Base-by-base conservation (phyloP, 192 early-diverging fungal species). In the Gigaspora rosea region DNA sequence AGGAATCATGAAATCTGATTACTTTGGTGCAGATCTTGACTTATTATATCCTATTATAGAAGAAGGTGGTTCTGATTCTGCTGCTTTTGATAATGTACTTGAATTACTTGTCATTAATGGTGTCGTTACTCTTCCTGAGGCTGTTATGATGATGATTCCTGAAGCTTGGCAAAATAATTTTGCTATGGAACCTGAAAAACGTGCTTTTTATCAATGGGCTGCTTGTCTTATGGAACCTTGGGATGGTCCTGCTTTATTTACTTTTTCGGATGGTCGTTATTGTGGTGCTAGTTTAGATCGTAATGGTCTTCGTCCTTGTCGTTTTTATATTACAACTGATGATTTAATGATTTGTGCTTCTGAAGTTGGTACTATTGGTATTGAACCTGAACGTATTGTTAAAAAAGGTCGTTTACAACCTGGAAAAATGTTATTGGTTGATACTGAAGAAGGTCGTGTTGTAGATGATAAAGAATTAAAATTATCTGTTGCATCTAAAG, bases 101-200 rank as follows among this genome's bases (percentile, higher is more conserved):
- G 97, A 99, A 86, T 86, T 99, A 56, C 86, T 99, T 10, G 91
- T 97, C 47, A 90, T 93, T 79, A 97, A 95, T 81, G 95, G 95
- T 76, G 93, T 91, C 48, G 80, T 98, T 65, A 88, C 94, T 20
- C 86, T 99, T 77, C 96, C 97, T 66, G 95, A 99, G 81, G 95
- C 95, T 49, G 93, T 99, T 68, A 98, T 98, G 95, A 93, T 98
- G 85, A 96, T 99, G 96, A 91, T 98, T 82, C 97, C 97, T 54
- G 97, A 99, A 82, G 96, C 97, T 8, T 97, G 96, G 96, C 95
- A 97, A 82, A 94, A 94, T 83, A 93, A 96, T 80, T 83, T 87
- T 51, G 82, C 83, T 68, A 95, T 96, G 91, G 92, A 91, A 69
- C 87, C 91, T 13, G 93, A 93, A 56, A 95, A 96, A 86, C 89